Evolutionary conservation across 352 stramenopile genomes (phyloP), one percentile per base, ranked within the genome.

Genomic region (Phytophthora podocarpi): DNA sequence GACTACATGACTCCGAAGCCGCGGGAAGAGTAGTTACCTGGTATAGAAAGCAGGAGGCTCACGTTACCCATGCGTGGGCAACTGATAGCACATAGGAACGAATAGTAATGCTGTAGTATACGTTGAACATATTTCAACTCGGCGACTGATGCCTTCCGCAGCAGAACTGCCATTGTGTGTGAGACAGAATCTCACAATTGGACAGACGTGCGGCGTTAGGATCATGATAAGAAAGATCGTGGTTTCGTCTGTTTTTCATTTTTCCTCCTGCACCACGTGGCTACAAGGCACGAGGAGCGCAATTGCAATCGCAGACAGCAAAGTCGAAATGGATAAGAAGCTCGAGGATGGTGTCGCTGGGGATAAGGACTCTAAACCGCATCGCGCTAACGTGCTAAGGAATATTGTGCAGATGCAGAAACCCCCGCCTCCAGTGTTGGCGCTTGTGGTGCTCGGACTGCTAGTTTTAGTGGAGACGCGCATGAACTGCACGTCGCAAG

Each of bases 1-100:
- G 53, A 62, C 16, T 76, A 72, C 59, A 66, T 79, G 62, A 62
- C 51, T 2, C 70, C 70, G 1, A 64, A 58, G 7, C 45, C 21
- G 10, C 48, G 48, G 11, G 43, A 40, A 28, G 3, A 43, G 0
- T 27, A 27, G n/a, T n/a, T n/a, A n/a, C n/a, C n/a, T n/a, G n/a
- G n/a, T n/a, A n/a, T n/a, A n/a, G n/a, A n/a, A n/a, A n/a, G n/a
- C n/a, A n/a, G n/a, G n/a, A n/a, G n/a, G n/a, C n/a, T n/a, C n/a
- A n/a, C n/a, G n/a, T n/a, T n/a, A n/a, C n/a, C n/a, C n/a, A n/a
- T n/a, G n/a, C n/a, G n/a, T n/a, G n/a, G n/a, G n/a, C n/a, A n/a
- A n/a, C n/a, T n/a, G n/a, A n/a, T 12, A 45, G 30, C 12, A 10
- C 11, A 49, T 41, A 55, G 28, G 15, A 40, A 57, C 11, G 35